A percentile compares a stretch with the other conserved stretches of the same genome.
These are phyloP conservation scores for Fraxinus floribunda DNA, from an alignment of 305 asterid genomes.

Conservation along the genomic window DNA sequence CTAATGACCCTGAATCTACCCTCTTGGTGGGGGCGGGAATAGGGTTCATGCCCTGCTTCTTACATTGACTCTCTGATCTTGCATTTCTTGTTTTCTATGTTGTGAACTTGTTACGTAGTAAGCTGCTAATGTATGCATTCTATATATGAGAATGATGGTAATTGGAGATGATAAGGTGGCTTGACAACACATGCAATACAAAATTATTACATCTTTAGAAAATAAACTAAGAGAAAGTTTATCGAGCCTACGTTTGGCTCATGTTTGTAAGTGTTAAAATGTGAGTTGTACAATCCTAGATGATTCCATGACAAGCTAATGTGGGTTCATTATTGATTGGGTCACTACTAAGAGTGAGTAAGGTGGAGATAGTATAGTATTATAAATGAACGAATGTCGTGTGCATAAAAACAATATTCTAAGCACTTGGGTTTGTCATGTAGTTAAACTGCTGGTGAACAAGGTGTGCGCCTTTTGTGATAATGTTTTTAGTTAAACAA, in stretches of 20 bases:
- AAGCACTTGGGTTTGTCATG: background rate
- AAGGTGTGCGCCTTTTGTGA: background rate
- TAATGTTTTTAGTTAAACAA: background rate
- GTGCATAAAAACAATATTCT: background rate
- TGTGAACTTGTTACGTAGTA: background rate
- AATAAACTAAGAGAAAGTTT: background rate
- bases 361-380: background rate
- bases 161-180: background rate
- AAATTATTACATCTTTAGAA: background rate
- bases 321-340: background rate
- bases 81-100: background rate
- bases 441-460: background rate
- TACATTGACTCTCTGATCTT: background rate
- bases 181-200: background rate
- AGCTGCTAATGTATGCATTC: background rate
- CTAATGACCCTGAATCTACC: too few species aligned
- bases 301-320: background rate
- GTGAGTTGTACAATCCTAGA: background rate
- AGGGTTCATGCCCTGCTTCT: background rate
- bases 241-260: background rate
- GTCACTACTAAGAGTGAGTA: background rate
- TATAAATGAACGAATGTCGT: background rate
- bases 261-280: too few species aligned
- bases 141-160: background rate
- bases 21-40: too few species aligned